phyloP scores from a whole-genome alignment of 495 filamentous ascomycete species.

The Xylaria longipes region DNA sequence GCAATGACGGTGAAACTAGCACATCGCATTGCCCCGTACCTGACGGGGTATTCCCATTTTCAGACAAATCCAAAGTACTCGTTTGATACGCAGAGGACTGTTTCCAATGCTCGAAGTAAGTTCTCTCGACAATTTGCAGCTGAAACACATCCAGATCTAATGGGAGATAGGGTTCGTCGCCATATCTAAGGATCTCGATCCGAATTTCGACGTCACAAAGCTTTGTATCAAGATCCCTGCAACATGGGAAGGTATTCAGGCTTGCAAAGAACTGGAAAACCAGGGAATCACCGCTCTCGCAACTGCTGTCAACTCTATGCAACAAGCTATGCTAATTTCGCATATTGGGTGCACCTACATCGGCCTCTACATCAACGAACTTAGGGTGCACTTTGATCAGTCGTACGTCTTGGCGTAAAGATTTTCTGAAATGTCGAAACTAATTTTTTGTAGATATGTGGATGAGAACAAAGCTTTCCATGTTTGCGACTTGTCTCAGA shows the following conservation, averaged over 20 bases:
- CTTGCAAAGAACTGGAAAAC: conserved; percentile 62
- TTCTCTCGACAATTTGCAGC: neutral
- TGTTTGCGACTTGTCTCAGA: conserved; percentile 59
- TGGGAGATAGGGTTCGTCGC: conserved; percentile 51
- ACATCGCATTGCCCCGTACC: conserved; percentile 56
- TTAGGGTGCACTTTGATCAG: conserved; percentile 65
- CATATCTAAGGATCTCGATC: conserved; percentile 56
- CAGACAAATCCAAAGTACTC: conserved; percentile 67
- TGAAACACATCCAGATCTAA: neutral
- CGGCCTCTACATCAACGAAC: conserved; percentile 68
- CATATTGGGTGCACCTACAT: conserved; percentile 65
- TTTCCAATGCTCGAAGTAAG: conserved; percentile 63
- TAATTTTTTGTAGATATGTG: conserved; percentile 45
- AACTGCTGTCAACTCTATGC: conserved; percentile 66
- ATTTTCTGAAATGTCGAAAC: neutral
- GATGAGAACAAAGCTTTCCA: conserved; percentile 55
- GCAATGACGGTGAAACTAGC: conserved; percentile 62
- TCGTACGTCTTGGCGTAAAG: conserved; percentile 44
- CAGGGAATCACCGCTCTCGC: conserved; percentile 62
- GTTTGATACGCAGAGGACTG: conserved; percentile 58
- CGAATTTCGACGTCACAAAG: conserved; percentile 53
- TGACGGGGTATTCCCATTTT: conserved; percentile 63
- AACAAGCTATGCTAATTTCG: conserved; percentile 63
- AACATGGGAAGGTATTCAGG: conserved; percentile 70
- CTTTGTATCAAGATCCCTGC: conserved; percentile 69